These are phyloP conservation scores for Psophocarpus tetragonolobus DNA, from an alignment of 306 rosid species.

Conservation along the genomic window DNA sequence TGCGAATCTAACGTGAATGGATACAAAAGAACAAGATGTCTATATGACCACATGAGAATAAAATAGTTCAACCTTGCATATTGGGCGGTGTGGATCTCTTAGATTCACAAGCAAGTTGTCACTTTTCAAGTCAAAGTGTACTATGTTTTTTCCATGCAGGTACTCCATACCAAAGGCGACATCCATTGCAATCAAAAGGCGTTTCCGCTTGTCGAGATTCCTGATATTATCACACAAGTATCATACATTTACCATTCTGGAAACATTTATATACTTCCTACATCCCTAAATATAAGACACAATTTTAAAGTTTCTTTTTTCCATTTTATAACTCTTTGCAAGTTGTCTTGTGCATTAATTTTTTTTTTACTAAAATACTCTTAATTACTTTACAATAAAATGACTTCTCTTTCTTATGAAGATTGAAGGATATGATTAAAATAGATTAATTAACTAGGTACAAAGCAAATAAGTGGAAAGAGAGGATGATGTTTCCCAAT, in stretches of 20 bases:
- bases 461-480: too few species aligned
- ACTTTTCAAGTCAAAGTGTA: slow-evolving; percentile 96
- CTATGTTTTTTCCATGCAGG: slow-evolving; percentile 89
- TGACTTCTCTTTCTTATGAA: too few species aligned
- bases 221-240: slow-evolving; percentile 44
- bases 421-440: too few species aligned
- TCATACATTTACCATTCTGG: slow-evolving; percentile 13
- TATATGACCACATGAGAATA: slow-evolving; percentile 14
- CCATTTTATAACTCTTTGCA: too few species aligned
- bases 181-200: slow-evolving; percentile 90
- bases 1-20: slow-evolving; percentile 4
- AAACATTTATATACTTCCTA: background rate
- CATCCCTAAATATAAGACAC: too few species aligned
- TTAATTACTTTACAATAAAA: too few species aligned
- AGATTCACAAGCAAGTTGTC: slow-evolving; percentile 96
- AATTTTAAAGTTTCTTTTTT: too few species aligned
- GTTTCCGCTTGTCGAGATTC: slow-evolving; percentile 85
- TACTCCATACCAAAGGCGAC: slow-evolving; percentile 98
- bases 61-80: slow-evolving; percentile 74
- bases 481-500: too few species aligned
- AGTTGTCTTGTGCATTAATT: too few species aligned
- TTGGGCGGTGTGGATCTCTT: slow-evolving; percentile 90
- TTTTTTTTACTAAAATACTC: too few species aligned
- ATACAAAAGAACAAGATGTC: slow-evolving; percentile 13
- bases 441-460: too few species aligned